Evolutionary conservation across 1,284 basidiomycete genomes (phyloP).

Genomic region (Rhodotorula sp.): DNA sequence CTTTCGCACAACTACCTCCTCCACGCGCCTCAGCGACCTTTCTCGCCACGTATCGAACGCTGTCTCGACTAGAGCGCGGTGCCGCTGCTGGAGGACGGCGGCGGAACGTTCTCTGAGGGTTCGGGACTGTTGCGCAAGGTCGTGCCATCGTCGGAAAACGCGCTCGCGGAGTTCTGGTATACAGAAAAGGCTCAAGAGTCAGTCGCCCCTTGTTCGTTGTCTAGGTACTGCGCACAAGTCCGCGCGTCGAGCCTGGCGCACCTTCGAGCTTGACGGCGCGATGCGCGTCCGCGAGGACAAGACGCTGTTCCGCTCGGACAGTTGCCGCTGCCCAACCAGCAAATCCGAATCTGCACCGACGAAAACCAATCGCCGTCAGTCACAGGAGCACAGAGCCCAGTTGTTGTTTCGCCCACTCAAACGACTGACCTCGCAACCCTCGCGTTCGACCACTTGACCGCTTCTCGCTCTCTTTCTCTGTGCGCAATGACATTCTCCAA

Average conservation of each 20-base stretch:
- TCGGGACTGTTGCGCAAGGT: not conserved
- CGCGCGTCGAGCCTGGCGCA: not conserved
- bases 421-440: constrained; percentile 9
- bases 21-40: not conserved
- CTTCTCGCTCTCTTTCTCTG: constrained; percentile 22
- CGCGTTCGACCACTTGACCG: constrained; percentile 8
- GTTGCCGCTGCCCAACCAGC: constrained; percentile 12
- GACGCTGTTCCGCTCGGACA: not conserved
- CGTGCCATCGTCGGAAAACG: constrained; percentile 22
- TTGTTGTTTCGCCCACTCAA: no score
- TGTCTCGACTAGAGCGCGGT: not conserved
- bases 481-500: constrained; percentile 20
- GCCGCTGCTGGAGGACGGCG: not conserved
- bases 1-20: not conserved
- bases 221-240: not conserved
- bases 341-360: constrained; percentile 8
- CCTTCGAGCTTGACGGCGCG: constrained; percentile 22
- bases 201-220: no score
- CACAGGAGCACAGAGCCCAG: no score
- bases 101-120: not conserved
- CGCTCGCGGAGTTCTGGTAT: constrained; percentile 21
- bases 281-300: constrained; percentile 13
- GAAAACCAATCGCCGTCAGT: not conserved
- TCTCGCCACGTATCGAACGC: constrained; percentile 22
- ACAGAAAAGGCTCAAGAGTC: not conserved